Conservation (phyloP, 169 alveolate genomes). For the Neospora caninum region DNA sequence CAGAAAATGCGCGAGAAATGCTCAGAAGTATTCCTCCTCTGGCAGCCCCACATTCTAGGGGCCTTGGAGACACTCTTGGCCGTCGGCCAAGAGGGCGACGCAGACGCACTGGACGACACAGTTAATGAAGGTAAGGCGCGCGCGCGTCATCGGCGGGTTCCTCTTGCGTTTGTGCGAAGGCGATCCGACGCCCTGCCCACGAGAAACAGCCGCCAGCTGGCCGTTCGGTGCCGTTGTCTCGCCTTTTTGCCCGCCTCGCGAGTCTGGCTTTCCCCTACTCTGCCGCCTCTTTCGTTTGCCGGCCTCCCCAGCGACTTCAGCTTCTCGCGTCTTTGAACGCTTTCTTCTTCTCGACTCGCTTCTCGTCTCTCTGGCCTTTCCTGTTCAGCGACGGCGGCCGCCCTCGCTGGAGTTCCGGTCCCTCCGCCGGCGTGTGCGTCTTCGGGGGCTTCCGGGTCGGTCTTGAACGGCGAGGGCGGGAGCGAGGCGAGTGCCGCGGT, state of each 20-base stretch:
- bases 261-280: too few relatives aligned
- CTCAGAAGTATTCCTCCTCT: neutral
- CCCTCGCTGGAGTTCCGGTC: neutral
- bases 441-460: neutral
- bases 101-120: neutral
- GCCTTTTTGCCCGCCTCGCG: too few relatives aligned
- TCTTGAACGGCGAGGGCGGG: neutral
- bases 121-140: neutral
- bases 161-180: too few relatives aligned
- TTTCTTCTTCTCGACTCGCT: too few relatives aligned
- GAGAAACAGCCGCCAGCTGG: too few relatives aligned
- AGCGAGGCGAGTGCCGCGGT: neutral
- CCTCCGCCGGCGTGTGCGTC: neutral
- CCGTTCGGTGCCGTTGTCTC: too few relatives aligned
- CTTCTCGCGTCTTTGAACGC: too few relatives aligned
- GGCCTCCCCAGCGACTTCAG: too few relatives aligned
- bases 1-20: constrained; percentile 21
- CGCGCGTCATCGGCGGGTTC: too few relatives aligned
- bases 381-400: neutral
- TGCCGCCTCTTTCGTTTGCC: too few relatives aligned
- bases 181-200: too few relatives aligned
- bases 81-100: neutral
- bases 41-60: neutral
- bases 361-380: too few relatives aligned
- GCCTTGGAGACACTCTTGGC: neutral